Percentiles rank a stretch among this genome's conserved stretches.
phyloP scores from a whole-genome alignment of 768 basidiomycete species.

The Nevesoporus exiguus region DNA sequence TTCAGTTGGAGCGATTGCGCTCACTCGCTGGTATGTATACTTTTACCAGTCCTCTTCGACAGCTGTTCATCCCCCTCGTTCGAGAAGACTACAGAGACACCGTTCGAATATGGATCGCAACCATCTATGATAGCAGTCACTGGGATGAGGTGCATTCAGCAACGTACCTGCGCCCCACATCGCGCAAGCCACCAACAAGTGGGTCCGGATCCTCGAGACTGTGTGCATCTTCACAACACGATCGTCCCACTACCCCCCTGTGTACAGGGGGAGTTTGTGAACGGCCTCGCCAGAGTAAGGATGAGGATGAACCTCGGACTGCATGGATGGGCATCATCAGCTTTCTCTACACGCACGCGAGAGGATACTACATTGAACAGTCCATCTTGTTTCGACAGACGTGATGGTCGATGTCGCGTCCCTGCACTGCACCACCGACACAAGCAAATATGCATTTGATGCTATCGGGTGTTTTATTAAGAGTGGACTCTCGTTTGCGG shows the following conservation, averaged over 20 bases:
- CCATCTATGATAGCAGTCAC: constrained; percentile 13
- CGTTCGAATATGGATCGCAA: constrained; percentile 12
- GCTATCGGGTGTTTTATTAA: constrained; percentile 30
- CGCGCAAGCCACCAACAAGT: constrained; percentile 29
- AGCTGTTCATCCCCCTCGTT: background rate
- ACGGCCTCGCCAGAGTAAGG: constrained; percentile 32
- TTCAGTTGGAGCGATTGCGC: background rate
- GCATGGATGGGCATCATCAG: constrained; percentile 33
- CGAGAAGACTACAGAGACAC: background rate
- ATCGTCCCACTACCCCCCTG: no score
- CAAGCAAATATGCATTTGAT: constrained; percentile 40
- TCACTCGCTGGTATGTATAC: background rate
- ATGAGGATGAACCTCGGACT: constrained; percentile 37
- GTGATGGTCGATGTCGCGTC: background rate
- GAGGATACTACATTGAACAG: constrained; percentile 42
- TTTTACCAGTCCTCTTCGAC: background rate
- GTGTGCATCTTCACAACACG: background rate
- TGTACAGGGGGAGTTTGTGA: background rate
- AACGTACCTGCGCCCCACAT: constrained; percentile 15
- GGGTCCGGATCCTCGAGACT: background rate
- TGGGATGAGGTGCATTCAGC: constrained; percentile 20
- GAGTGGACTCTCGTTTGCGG: constrained; percentile 21
- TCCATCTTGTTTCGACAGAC: background rate
- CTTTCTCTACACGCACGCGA: constrained; percentile 26
- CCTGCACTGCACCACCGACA: constrained; percentile 23